phyloP scores from a whole-genome alignment of 345 rosid species.

The Syzygium aromaticum region DNA sequence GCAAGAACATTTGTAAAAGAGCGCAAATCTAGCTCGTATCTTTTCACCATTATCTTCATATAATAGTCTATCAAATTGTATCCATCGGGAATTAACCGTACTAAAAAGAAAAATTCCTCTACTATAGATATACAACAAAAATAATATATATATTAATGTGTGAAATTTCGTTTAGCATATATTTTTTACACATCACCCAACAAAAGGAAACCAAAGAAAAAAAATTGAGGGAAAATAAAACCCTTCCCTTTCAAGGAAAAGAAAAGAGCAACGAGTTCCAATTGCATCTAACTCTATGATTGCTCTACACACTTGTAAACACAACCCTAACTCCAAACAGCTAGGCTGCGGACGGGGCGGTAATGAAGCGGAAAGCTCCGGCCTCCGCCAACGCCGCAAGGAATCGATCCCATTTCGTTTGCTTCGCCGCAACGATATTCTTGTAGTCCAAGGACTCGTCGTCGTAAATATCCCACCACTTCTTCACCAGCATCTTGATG shows the following conservation, averaged over 20 bases:
- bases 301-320: neutral
- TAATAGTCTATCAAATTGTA: neutral
- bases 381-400: constrained; percentile 26
- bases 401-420: constrained; percentile 1
- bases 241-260: neutral
- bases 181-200: neutral
- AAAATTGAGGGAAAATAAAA: neutral
- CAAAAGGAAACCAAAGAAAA: neutral
- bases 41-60: neutral
- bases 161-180: neutral
- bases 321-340: neutral
- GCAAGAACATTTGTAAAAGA: neutral
- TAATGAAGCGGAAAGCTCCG: constrained; percentile 4
- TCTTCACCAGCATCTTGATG: constrained; percentile 24
- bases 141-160: neutral
- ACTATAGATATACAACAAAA: neutral
- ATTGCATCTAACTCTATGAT: neutral
- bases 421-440: neutral
- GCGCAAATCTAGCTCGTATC: neutral
- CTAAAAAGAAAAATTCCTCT: neutral
- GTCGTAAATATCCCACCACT: constrained; percentile 37
- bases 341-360: constrained; percentile 38
- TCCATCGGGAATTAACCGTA: neutral
- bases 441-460: constrained; percentile 33
- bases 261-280: neutral